phyloP scores from a whole-genome alignment of 768 basidiomycete genomes.

The Suillus brevipes region DNA sequence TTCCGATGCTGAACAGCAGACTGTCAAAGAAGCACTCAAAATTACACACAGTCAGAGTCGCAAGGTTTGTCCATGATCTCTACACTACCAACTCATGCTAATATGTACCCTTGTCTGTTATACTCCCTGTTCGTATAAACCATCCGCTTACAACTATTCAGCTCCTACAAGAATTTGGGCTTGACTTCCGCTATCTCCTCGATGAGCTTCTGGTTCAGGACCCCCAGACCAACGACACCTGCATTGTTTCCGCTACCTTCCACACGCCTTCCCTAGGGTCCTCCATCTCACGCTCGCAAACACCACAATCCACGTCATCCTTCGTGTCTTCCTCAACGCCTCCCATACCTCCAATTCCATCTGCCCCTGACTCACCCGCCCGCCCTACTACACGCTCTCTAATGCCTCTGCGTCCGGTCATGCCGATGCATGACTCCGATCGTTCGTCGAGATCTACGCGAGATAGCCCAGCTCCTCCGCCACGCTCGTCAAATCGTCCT shows the following conservation, averaged over 20 bases:
- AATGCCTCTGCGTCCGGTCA: conserved; percentile 18
- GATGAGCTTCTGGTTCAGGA: conserved; percentile 62
- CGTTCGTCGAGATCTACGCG: conserved; percentile 25
- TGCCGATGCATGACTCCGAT: conserved; percentile 26
- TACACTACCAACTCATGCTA: background rate
- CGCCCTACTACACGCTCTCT: conserved; percentile 27
- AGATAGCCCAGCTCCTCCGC: conserved; percentile 55
- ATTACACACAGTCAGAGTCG: conserved; percentile 81
- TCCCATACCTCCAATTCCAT: conserved; percentile 15
- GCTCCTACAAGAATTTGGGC: conserved; percentile 90
- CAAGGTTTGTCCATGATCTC: conserved; percentile 54
- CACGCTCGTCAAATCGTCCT: conserved; percentile 68
- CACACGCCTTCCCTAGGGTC: conserved; percentile 24
- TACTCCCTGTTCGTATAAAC: background rate
- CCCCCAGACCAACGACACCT: conserved; percentile 42
- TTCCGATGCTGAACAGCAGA: conserved; percentile 67
- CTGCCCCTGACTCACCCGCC: conserved; percentile 27
- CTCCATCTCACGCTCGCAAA: conserved; percentile 19
- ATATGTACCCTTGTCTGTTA: background rate
- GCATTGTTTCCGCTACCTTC: conserved; percentile 26
- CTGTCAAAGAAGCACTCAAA: conserved; percentile 75
- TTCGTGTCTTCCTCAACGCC: conserved; percentile 4
- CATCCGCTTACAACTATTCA: conserved; percentile 25
- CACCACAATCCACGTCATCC: conserved; percentile 16
- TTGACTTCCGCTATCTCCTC: conserved; percentile 94